Percentiles rank a stretch among this genome's conserved stretches.
phyloP scores from a whole-genome alignment of 371 early-diverging fungal species.

The Vairimorpha ceranae region DNA sequence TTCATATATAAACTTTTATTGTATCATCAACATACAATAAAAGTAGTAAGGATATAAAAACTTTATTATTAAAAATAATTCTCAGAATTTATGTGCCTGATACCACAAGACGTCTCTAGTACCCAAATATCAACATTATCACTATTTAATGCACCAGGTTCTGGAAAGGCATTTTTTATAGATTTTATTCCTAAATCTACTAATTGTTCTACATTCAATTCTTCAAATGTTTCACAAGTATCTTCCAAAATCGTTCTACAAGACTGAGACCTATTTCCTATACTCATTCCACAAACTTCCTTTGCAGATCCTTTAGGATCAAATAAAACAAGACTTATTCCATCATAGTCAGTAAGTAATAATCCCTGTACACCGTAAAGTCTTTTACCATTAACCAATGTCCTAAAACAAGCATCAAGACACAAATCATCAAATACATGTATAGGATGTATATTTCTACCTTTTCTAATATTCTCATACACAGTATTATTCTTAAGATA shows the following conservation, averaged over 20 bases:
- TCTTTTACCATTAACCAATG: constrained; percentile 41
- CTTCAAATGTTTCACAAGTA: constrained; percentile 25
- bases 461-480: constrained; percentile 48
- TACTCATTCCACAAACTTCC: constrained; percentile 51
- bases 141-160: constrained; percentile 13
- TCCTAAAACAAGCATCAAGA: constrained; percentile 21
- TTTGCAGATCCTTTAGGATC: constrained; percentile 51
- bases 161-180: constrained; percentile 60
- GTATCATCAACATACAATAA: no score
- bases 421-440: constrained; percentile 55
- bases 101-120: constrained; percentile 16
- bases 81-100: constrained; percentile 15
- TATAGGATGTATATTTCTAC: constrained; percentile 40
- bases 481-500: constrained; percentile 53
- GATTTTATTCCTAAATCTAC: constrained; percentile 53
- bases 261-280: constrained; percentile 62
- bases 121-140: constrained; percentile 50
- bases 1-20: no score
- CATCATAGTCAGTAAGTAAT: constrained; percentile 53
- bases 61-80: constrained; percentile 28
- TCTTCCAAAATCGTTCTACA: constrained; percentile 62
- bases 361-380: constrained; percentile 57
- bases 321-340: constrained; percentile 54
- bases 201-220: constrained; percentile 45
- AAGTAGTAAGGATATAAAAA: no score